Percentiles rank a stretch among this genome's conserved stretches.
Evolutionary conservation across 139 green algal species (phyloP).

Genomic region (Diplosphaera chodatii): DNA sequence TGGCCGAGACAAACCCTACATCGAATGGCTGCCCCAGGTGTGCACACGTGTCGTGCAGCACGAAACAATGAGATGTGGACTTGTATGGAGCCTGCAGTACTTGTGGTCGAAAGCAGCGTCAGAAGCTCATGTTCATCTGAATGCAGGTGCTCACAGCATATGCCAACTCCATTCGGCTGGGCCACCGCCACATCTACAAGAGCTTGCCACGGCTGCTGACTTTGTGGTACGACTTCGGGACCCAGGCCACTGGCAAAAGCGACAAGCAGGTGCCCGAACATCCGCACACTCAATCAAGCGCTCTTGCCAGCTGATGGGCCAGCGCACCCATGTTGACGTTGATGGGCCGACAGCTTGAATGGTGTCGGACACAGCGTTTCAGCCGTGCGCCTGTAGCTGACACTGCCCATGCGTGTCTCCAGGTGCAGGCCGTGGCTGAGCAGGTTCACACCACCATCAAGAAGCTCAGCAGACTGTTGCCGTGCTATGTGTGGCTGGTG

Average conservation of each 20-base stretch:
- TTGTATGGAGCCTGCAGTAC: too few species aligned
- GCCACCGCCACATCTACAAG: slow-evolving; percentile 66
- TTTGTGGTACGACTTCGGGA: slow-evolving; percentile 89
- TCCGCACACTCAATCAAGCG: too few species aligned
- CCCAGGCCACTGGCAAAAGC: not conserved
- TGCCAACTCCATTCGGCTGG: slow-evolving; percentile 48
- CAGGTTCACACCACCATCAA: slow-evolving; percentile 36
- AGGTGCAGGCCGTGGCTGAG: not conserved
- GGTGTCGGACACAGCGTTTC: too few species aligned
- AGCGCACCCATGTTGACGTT: not conserved
- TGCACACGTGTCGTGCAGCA: too few species aligned
- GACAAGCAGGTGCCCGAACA: not conserved
- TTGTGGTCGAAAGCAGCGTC: too few species aligned
- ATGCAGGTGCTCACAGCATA: slow-evolving; percentile 60
- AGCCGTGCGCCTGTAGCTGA: too few species aligned
- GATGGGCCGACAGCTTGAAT: too few species aligned
- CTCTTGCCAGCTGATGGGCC: too few species aligned
- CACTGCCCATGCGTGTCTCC: too few species aligned
- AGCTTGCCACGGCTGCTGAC: slow-evolving; percentile 89
- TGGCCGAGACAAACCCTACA: slow-evolving; percentile 53
- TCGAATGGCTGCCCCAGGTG: slow-evolving; percentile 52
- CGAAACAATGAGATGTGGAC: too few species aligned
- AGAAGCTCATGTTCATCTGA: not conserved
- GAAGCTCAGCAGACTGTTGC: slow-evolving; percentile 41
- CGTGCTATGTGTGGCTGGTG: slow-evolving; percentile 74